phyloP scores from a whole-genome alignment of 495 filamentous ascomycete species.

The Penicillium parvum region DNA sequence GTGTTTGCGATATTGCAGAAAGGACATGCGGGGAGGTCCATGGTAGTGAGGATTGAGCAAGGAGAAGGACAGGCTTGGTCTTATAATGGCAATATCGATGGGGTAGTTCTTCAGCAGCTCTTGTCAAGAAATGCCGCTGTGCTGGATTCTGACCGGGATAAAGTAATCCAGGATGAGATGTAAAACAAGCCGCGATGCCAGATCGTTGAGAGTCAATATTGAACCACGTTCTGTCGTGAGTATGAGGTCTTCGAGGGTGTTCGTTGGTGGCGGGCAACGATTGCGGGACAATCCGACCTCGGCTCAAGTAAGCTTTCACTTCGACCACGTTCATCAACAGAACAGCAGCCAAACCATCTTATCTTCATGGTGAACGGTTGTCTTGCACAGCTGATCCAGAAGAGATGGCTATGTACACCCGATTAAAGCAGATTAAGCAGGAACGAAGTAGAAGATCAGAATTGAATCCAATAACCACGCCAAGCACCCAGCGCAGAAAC shows the following conservation, averaged over 20 bases:
- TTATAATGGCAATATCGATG: too few relatives aligned
- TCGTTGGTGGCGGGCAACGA: neutral
- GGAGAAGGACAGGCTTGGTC: too few relatives aligned
- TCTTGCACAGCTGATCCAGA: conserved; percentile 5
- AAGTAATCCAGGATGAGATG: neutral
- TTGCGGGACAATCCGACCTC: neutral
- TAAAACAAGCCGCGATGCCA: too few relatives aligned
- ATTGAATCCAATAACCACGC: conserved; percentile 15
- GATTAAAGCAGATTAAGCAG: neutral
- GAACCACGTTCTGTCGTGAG: too few relatives aligned
- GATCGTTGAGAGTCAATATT: too few relatives aligned
- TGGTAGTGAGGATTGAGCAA: neutral
- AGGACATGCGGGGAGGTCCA: conserved; percentile 24
- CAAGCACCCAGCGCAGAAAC: conserved; percentile 17
- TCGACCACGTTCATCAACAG: neutral
- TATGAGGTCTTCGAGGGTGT: too few relatives aligned
- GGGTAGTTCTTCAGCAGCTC: too few relatives aligned
- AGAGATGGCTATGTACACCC: conserved; percentile 11
- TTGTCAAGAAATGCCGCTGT: too few relatives aligned
- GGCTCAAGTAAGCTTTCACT: neutral
- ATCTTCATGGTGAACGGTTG: neutral
- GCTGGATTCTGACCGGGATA: too few relatives aligned
- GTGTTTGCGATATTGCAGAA: conserved; percentile 40
- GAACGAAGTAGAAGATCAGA: conserved; percentile 6
- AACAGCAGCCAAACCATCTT: too few relatives aligned